phyloP scores from a whole-genome alignment of 257 asterid genomes.

The Ocimum tenuiflorum region DNA sequence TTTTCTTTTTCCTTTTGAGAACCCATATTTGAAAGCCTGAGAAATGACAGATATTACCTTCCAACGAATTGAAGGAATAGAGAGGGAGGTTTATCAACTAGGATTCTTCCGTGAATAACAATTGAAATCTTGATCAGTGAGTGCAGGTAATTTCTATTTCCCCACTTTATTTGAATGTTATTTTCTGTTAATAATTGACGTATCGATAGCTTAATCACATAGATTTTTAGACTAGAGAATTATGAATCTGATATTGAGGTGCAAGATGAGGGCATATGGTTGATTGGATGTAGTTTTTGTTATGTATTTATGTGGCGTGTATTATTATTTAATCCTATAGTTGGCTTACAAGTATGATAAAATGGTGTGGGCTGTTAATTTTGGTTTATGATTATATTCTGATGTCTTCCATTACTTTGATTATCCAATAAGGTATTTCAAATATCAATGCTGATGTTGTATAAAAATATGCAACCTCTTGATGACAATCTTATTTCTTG shows the following conservation, averaged over 20 bases:
- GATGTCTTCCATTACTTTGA: neutral
- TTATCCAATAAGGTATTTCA: neutral
- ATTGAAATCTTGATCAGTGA: slow-evolving; percentile 28
- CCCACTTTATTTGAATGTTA: neutral
- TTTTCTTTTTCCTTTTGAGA: too few relatives aligned
- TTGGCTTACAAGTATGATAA: neutral
- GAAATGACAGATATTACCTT: neutral
- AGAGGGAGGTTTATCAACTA: too few relatives aligned
- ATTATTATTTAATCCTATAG: neutral
- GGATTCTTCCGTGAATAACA: too few relatives aligned
- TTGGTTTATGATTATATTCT: neutral
- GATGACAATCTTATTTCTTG: neutral
- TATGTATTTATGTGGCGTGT: neutral
- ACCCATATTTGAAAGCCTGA: neutral
- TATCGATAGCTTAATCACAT: neutral
- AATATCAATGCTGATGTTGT: neutral
- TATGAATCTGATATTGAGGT: neutral
- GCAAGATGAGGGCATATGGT: neutral
- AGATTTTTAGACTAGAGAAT: neutral
- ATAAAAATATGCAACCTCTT: neutral
- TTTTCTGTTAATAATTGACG: neutral
- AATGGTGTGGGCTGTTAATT: neutral
- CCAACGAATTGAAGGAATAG: neutral
- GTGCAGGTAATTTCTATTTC: slow-evolving; percentile 36
- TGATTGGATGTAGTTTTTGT: neutral